phyloP scores from a whole-genome alignment of 331 rosid genomes.

The Rhamnella rubrinervis region DNA sequence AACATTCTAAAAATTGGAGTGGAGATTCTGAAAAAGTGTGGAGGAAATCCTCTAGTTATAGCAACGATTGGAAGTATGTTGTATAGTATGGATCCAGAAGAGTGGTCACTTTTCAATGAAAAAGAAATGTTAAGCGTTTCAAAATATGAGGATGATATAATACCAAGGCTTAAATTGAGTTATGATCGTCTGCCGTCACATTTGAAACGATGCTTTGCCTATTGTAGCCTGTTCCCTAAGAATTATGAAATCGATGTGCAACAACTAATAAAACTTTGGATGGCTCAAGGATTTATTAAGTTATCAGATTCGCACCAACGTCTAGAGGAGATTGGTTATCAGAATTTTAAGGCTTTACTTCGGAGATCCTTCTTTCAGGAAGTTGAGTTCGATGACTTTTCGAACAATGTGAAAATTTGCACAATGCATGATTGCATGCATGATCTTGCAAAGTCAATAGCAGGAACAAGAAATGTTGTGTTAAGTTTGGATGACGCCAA shows the following conservation, averaged over 20 bases:
- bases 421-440: neutral
- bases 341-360: neutral
- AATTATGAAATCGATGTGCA: constrained; percentile 3
- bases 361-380: neutral
- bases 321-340: too few relatives aligned
- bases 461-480: neutral
- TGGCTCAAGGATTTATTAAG: constrained; percentile 40
- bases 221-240: constrained; percentile 39
- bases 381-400: too few relatives aligned
- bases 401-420: neutral
- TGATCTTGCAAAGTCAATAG: neutral
- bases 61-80: too few relatives aligned
- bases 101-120: constrained; percentile 12
- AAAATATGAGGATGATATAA: neutral
- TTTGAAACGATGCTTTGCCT: constrained; percentile 36
- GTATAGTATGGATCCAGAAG: neutral
- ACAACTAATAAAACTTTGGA: constrained; percentile 25
- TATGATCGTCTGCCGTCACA: constrained; percentile 22
- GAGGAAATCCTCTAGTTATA: too few relatives aligned
- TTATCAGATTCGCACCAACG: too few relatives aligned
- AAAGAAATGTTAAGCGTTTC: neutral
- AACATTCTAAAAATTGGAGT: too few relatives aligned
- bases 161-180: constrained; percentile 2
- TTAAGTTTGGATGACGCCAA: too few relatives aligned
- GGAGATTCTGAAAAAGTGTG: too few relatives aligned